Evolutionary conservation across 371 early-diverging fungal species (phyloP), one percentile per base, ranked within the genome.

Genomic region (Blakeslea trispora): DNA sequence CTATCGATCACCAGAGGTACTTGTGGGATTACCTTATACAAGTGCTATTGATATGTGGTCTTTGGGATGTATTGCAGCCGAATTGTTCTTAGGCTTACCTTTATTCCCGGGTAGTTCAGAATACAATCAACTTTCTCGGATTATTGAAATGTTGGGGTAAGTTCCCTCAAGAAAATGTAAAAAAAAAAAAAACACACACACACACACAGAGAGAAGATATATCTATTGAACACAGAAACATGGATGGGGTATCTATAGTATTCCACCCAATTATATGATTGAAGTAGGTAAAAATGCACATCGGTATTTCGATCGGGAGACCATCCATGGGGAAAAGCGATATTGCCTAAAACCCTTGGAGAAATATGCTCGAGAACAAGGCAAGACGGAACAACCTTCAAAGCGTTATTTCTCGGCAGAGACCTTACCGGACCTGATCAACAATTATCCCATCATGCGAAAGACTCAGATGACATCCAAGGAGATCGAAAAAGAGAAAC

Each of bases 31-130:
- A 57, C 74, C 81, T 1, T 99, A 99, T 68, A 87, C 84, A 45
- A 90, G 83, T 61, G 85, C 94, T 5, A 95, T 99, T 57, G 99
- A 99, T 74, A 96, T 99, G 87, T 99, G 99, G 99, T 91, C 91
- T 35, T 75, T 99, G 39, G 99, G 99, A 0, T 99, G 99, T 71
- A 99, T 99, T 41, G 83, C 96, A 0, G 94, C 91, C 21, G 99
- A 99, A 66, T 79, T 99, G 28, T 86, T 90, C 56, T 84, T 91
- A 3, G 94, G 94, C 0, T 82, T 92, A 53, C 99, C 98, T 7
- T 69, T 99, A 28, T 98, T 99, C 65, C 98, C 99, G 0, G 99
- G 98, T 11, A 94, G 93, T 61, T 92, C 95, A 58, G 98, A 99
- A 73, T 88, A 88, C 55, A 97, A 99, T 59, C 96, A 97, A 64